These are phyloP conservation scores for Tolypocladium album DNA, from an alignment of 2,329 filamentous ascomycete genomes.

Conservation along the genomic window DNA sequence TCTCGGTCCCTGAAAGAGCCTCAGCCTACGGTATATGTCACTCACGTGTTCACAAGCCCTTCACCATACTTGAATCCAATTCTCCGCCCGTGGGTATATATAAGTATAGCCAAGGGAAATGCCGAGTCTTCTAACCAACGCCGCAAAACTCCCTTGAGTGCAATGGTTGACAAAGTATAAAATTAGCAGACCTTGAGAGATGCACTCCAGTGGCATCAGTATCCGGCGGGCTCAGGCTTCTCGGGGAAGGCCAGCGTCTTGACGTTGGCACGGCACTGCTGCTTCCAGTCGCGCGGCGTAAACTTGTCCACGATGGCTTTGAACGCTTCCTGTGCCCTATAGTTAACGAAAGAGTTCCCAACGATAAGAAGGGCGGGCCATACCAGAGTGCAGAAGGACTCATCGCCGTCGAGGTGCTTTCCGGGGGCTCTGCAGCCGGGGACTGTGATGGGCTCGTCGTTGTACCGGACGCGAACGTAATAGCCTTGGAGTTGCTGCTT, in stretches of 20 bases:
- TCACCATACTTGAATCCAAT: not conserved
- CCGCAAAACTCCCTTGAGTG: not conserved
- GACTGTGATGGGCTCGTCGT: slow-evolving; percentile 70
- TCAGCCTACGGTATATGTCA: too few relatives aligned
- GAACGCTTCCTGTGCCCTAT: slow-evolving; percentile 62
- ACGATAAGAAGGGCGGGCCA: slow-evolving; percentile 15
- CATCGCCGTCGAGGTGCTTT: slow-evolving; percentile 78
- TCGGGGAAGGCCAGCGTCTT: slow-evolving; percentile 32
- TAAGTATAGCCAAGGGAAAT: not conserved
- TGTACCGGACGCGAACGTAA: slow-evolving; percentile 86
- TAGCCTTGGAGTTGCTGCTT: slow-evolving; percentile 56
- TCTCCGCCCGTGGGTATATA: not conserved
- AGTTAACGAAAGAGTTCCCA: slow-evolving; percentile 1
- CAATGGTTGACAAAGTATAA: not conserved
- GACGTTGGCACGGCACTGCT: slow-evolving; percentile 37
- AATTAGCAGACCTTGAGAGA: not conserved
- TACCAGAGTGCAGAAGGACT: slow-evolving; percentile 82
- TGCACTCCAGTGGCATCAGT: slow-evolving; percentile 13
- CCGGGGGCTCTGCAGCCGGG: slow-evolving; percentile 69
- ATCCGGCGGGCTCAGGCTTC: slow-evolving; percentile 42
- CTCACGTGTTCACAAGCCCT: not conserved
- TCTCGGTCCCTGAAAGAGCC: not conserved
- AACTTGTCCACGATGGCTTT: slow-evolving; percentile 87
- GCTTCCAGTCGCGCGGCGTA: slow-evolving; percentile 68
- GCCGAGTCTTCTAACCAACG: not conserved